phyloP scores from a whole-genome alignment of 257 asterid species.

The Solanum bukasovii region DNA sequence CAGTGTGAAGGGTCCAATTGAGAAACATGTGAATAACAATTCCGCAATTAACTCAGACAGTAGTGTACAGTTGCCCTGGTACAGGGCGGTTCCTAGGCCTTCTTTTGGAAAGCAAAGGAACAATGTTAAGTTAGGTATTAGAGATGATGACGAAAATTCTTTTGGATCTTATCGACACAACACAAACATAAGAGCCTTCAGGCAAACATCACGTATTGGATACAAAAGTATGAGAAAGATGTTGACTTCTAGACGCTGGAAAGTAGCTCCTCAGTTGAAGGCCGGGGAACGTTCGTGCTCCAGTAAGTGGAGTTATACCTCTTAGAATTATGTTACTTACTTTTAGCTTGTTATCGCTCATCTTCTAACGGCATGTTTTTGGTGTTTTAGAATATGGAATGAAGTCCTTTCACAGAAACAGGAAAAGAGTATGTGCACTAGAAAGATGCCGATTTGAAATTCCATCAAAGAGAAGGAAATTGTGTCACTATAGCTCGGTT shows the following conservation, averaged over 20 bases:
- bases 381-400: constrained; percentile 47
- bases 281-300: constrained; percentile 39
- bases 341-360: neutral
- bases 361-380: neutral
- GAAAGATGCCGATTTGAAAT: constrained; percentile 40
- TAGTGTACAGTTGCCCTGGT: constrained; percentile 84
- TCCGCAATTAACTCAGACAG: constrained; percentile 43
- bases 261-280: constrained; percentile 56
- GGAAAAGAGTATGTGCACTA: constrained; percentile 42
- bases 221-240: constrained; percentile 66
- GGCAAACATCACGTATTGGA: constrained; percentile 43
- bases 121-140: constrained; percentile 81
- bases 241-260: constrained; percentile 65
- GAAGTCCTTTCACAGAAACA: constrained; percentile 49
- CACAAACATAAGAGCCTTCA: constrained; percentile 60
- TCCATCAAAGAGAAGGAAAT: constrained; percentile 66
- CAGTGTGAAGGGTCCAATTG: constrained; percentile 44
- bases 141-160: constrained; percentile 94
- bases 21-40: constrained; percentile 47
- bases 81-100: constrained; percentile 53
- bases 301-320: constrained; percentile 36
- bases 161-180: constrained; percentile 52
- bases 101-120: constrained; percentile 51
- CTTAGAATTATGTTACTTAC: neutral
- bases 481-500: constrained; percentile 33